These are phyloP conservation scores for Dichotomopilus funicola DNA, from an alignment of 2,329 filamentous ascomycete species.

Conservation along the genomic window DNA sequence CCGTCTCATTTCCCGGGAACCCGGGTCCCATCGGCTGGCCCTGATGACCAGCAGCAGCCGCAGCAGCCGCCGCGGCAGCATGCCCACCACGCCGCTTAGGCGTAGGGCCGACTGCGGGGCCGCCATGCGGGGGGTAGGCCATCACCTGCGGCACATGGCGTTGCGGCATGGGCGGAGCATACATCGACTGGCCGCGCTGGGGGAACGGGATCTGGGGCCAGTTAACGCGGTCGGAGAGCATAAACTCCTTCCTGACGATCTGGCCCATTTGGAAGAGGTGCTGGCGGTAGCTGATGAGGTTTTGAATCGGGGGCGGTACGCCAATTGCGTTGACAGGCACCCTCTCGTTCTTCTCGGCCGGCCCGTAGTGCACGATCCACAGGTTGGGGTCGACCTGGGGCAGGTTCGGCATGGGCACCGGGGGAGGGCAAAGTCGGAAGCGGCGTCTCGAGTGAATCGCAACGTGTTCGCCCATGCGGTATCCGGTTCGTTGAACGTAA, in stretches of 20 bases:
- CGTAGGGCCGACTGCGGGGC: slow-evolving; percentile 41
- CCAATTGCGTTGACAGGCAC: slow-evolving; percentile 63
- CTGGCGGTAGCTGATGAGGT: slow-evolving; percentile 53
- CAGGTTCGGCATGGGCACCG: slow-evolving; percentile 61
- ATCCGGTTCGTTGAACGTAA: slow-evolving; percentile 75
- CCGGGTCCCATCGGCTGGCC: slow-evolving; percentile 19
- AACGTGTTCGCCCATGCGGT: slow-evolving; percentile 65
- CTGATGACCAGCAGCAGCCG: slow-evolving; percentile 7
- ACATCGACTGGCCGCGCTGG: slow-evolving; percentile 45
- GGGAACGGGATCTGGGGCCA: slow-evolving; percentile 82
- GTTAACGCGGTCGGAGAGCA: slow-evolving; percentile 80
- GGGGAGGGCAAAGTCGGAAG: slow-evolving; percentile 74
- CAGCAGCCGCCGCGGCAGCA: slow-evolving; percentile 19
- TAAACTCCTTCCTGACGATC: slow-evolving; percentile 85
- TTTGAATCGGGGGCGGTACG: slow-evolving; percentile 54
- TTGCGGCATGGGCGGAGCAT: slow-evolving; percentile 38
- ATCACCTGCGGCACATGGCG: slow-evolving; percentile 52
- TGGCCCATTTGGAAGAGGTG: slow-evolving; percentile 70
- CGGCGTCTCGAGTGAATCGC: slow-evolving; percentile 74
- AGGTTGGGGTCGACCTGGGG: slow-evolving; percentile 71
- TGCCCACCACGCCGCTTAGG: slow-evolving; percentile 43
- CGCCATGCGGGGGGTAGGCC: slow-evolving; percentile 53
- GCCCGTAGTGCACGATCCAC: slow-evolving; percentile 88
- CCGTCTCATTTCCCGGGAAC: slow-evolving; percentile 30
- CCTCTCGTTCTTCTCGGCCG: slow-evolving; percentile 65